Conservation (phyloP, 2,329 filamentous ascomycete genomes). For the Xylariaceae sp. region DNA sequence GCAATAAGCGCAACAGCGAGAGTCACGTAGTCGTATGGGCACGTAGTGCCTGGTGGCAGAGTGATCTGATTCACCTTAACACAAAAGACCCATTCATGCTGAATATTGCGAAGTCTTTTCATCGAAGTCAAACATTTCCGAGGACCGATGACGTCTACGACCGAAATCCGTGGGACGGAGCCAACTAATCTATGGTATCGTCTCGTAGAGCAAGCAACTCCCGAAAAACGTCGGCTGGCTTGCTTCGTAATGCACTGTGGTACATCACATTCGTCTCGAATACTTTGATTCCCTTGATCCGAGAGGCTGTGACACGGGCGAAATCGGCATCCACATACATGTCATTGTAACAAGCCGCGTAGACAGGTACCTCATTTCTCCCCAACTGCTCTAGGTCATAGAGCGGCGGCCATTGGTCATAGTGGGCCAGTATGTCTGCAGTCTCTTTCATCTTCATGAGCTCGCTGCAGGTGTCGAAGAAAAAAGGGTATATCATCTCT, state of each 20-base stretch:
- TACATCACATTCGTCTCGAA: slow-evolving; percentile 85
- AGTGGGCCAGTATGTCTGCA: slow-evolving; percentile 66
- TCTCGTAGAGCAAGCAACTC: slow-evolving; percentile 76
- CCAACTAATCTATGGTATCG: slow-evolving; percentile 53
- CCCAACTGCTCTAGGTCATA: slow-evolving; percentile 72
- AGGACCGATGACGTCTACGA: too few species aligned
- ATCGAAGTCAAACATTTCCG: too few species aligned
- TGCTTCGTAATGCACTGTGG: slow-evolving; percentile 74
- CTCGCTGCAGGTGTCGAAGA: slow-evolving; percentile 78
- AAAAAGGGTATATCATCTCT: slow-evolving; percentile 87
- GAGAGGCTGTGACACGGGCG: slow-evolving; percentile 66
- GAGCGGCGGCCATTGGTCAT: slow-evolving; percentile 66
- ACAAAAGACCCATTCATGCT: too few species aligned
- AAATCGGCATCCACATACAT: slow-evolving; percentile 86
- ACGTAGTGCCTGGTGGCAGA: too few species aligned
- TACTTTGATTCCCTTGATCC: slow-evolving; percentile 72
- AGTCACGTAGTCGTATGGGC: too few species aligned
- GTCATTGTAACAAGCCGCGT: slow-evolving; percentile 81
- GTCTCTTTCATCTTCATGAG: slow-evolving; percentile 64
- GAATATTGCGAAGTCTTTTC: too few species aligned
- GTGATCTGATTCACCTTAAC: too few species aligned
- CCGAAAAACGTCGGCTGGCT: slow-evolving; percentile 70
- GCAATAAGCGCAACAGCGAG: too few species aligned
- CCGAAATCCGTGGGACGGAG: too few species aligned
- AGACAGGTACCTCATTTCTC: slow-evolving; percentile 78